A percentile compares a stretch with the other conserved stretches of the same genome.
Evolutionary conservation across 768 basidiomycete genomes (phyloP).

Genomic region (Roridomyces roridus): DNA sequence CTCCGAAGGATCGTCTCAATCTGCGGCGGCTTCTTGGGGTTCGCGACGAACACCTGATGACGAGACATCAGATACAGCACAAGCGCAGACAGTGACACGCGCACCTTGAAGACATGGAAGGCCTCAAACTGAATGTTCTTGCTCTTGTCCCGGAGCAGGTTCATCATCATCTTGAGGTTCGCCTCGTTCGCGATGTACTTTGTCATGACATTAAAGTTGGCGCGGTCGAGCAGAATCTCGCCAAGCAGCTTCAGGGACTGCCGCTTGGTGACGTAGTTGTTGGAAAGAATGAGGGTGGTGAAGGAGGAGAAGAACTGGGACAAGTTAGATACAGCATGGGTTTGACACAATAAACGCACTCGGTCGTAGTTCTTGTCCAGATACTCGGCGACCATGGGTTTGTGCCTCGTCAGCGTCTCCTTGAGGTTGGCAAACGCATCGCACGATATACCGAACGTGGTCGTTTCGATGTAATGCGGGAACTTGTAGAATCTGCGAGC

Average conservation of each 20-base stretch:
- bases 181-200: conserved; percentile 94
- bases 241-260: conserved; percentile 98
- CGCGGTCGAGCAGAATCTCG: conserved; percentile 96
- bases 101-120: conserved; percentile 99
- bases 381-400: conserved; percentile 97
- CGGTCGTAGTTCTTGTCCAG: conserved; percentile 97
- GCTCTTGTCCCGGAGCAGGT: conserved; percentile 95
- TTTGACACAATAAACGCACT: conserved; percentile 50
- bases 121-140: conserved; percentile 99
- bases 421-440: conserved; percentile 98
- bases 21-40: conserved; percentile 97
- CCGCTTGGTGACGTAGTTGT: conserved; percentile 99
- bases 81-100: conserved; percentile 17
- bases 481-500: conserved; percentile 88
- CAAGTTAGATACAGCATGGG: conserved; percentile 16
- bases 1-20: conserved; percentile 89
- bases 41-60: conserved; percentile 92
- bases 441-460: conserved; percentile 97
- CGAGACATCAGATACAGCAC: neutral
- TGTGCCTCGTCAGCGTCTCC: conserved; percentile 96
- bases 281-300: conserved; percentile 89
- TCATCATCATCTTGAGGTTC: conserved; percentile 99
- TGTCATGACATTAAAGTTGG: conserved; percentile 99
- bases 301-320: conserved; percentile 94
- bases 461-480: conserved; percentile 95